Percentiles rank a stretch among this genome's conserved stretches.
These are phyloP conservation scores for Calonectria pseudoreteaudii DNA, from an alignment of 2,329 filamentous ascomycete species.

Conservation along the genomic window DNA sequence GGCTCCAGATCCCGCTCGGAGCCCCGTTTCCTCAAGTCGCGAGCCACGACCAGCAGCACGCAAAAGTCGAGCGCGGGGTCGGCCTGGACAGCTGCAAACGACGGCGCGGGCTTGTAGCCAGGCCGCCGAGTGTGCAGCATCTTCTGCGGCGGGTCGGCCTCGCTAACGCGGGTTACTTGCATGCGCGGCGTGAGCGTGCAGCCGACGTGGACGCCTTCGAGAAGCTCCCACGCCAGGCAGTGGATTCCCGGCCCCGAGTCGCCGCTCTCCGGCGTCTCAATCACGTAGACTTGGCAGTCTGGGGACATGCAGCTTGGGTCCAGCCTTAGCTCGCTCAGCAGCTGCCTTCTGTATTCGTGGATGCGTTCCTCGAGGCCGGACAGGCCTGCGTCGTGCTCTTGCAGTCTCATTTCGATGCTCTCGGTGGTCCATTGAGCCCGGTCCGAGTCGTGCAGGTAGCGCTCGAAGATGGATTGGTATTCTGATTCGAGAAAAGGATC, in stretches of 20 bases:
- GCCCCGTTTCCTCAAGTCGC: constrained; percentile 14
- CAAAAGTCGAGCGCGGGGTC: constrained; percentile 13
- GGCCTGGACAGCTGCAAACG: constrained; percentile 18
- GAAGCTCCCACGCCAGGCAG: constrained; percentile 22
- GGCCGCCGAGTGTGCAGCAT: not conserved
- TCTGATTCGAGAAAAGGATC: constrained; percentile 20
- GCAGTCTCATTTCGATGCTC: constrained; percentile 17
- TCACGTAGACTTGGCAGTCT: constrained; percentile 18
- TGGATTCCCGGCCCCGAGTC: constrained; percentile 14
- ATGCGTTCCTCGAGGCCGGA: constrained; percentile 8
- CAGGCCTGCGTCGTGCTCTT: not conserved
- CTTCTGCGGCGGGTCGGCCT: not conserved
- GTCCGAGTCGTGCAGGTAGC: constrained; percentile 26
- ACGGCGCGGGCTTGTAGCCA: not conserved
- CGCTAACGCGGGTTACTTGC: constrained; percentile 19
- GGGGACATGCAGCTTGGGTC: not conserved
- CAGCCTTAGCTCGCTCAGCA: not conserved
- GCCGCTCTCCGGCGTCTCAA: constrained; percentile 6
- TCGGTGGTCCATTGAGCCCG: constrained; percentile 20
- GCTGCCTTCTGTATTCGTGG: not conserved
- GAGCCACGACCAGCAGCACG: constrained; percentile 21
- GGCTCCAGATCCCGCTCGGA: constrained; percentile 21
- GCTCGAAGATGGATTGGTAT: constrained; percentile 18
- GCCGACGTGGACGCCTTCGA: constrained; percentile 6
- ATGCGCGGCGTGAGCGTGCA: constrained; percentile 7